Evolutionary conservation across 2,329 filamentous ascomycete genomes (phyloP).

Genomic region (Colletotrichum endophyticum): DNA sequence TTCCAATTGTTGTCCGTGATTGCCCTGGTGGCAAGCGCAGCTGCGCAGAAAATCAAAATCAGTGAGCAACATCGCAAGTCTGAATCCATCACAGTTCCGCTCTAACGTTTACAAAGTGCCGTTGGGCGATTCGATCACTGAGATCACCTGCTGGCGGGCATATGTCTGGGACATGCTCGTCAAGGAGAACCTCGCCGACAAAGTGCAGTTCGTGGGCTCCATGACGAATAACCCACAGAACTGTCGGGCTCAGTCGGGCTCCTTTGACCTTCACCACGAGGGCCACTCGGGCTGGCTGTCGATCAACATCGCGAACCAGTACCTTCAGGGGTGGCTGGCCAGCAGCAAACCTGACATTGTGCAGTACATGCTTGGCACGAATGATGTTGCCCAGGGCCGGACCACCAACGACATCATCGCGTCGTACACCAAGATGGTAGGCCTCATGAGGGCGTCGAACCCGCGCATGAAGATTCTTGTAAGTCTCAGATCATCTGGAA

Average conservation of each 20-base stretch:
- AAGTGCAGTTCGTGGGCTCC: constrained; percentile 47
- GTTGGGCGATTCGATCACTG: constrained; percentile 49
- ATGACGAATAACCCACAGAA: constrained; percentile 40
- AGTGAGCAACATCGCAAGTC: neutral
- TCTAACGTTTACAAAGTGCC: constrained; percentile 23
- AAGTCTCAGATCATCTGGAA: neutral
- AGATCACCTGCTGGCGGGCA: constrained; percentile 50
- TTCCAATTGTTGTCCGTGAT: neutral
- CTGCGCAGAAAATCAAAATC: constrained; percentile 2
- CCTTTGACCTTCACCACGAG: constrained; percentile 45
- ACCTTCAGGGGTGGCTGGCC: constrained; percentile 42
- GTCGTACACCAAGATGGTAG: constrained; percentile 44
- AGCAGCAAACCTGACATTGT: constrained; percentile 44
- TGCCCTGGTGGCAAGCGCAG: neutral
- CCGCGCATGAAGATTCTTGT: constrained; percentile 45
- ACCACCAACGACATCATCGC: constrained; percentile 37
- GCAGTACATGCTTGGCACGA: constrained; percentile 51
- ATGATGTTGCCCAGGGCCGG: constrained; percentile 40
- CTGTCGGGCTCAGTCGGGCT: constrained; percentile 34
- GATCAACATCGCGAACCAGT: constrained; percentile 46
- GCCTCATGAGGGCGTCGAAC: constrained; percentile 39
- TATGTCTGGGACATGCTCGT: constrained; percentile 44
- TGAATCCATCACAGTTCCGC: fast-evolving
- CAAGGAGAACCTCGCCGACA: constrained; percentile 34
- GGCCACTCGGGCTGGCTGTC: constrained; percentile 48